phyloP scores from a whole-genome alignment of 306 rosid genomes.

The Castanospermum australe region DNA sequence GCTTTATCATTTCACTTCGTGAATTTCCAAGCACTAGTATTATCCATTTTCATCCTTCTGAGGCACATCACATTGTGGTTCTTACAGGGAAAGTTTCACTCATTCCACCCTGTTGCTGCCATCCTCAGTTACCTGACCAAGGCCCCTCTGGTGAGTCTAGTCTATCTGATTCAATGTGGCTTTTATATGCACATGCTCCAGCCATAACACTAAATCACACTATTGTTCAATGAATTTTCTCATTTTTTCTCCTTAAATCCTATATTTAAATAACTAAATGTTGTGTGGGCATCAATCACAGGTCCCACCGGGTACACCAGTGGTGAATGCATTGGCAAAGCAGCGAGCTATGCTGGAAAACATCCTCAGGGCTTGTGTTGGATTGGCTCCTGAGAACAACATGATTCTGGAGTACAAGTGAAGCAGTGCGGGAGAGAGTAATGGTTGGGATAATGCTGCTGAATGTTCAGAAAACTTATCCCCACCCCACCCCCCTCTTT shows the following conservation, averaged over 20 bases:
- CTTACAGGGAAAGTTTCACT: constrained; percentile 81
- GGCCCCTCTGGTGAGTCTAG: constrained; percentile 87
- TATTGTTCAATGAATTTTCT: background rate
- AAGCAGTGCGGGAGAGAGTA: constrained; percentile 11
- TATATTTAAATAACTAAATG: background rate
- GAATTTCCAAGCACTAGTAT: background rate
- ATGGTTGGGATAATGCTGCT: background rate
- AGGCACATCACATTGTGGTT: background rate
- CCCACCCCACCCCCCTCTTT: background rate
- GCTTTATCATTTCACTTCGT: background rate
- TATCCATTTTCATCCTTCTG: background rate
- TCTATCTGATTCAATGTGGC: background rate
- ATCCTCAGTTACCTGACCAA: constrained; percentile 92
- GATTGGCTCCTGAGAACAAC: constrained; percentile 98
- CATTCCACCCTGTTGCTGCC: constrained; percentile 95
- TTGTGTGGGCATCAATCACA: constrained; percentile 20
- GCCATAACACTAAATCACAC: background rate
- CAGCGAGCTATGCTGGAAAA: constrained; percentile 97
- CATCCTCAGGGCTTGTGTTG: constrained; percentile 93
- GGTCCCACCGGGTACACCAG: constrained; percentile 99
- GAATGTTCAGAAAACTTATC: background rate
- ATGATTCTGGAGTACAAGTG: constrained; percentile 97
- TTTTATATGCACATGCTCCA: background rate
- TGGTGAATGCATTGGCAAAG: constrained; percentile 94
- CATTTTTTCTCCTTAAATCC: background rate